Percentiles rank a stretch among this genome's conserved stretches.
These are phyloP conservation scores for Skeletonema marinoi DNA, from an alignment of 108 stramenopile species.

Conservation along the genomic window DNA sequence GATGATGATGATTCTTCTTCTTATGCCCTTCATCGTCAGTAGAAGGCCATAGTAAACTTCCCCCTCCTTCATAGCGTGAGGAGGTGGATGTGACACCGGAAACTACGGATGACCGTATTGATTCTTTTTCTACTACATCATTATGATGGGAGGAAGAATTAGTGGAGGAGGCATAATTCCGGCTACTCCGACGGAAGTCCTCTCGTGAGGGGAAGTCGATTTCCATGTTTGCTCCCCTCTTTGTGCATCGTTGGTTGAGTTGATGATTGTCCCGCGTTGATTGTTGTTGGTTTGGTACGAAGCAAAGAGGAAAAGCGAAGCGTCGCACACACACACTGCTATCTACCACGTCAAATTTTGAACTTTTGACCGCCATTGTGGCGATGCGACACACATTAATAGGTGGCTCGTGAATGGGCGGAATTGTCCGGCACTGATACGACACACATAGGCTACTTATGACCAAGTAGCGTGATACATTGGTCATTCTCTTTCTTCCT, in stretches of 20 bases:
- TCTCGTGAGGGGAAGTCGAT: slow-evolving; percentile 15
- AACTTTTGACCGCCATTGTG: too few species aligned
- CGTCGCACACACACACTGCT: too few species aligned
- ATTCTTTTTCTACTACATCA: background rate
- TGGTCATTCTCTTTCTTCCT: too few species aligned
- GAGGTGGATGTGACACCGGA: background rate
- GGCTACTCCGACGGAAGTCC: background rate
- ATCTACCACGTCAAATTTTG: too few species aligned
- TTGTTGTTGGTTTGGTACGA: too few species aligned
- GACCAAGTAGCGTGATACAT: too few species aligned
- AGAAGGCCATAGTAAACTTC: background rate
- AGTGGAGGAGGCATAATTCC: background rate
- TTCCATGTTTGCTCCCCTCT: background rate
- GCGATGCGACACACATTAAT: too few species aligned
- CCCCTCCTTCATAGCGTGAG: background rate
- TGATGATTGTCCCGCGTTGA: too few species aligned
- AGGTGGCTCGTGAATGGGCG: too few species aligned
- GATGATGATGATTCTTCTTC: background rate
- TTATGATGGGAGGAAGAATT: slow-evolving; percentile 1
- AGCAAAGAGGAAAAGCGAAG: too few species aligned
- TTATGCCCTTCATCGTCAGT: background rate
- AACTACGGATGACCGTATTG: background rate
- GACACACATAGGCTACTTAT: too few species aligned
- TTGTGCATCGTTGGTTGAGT: background rate
- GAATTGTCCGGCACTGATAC: too few species aligned